Conservation (phyloP, 179 eudicot genomes). For the Carnegiea gigantea region DNA sequence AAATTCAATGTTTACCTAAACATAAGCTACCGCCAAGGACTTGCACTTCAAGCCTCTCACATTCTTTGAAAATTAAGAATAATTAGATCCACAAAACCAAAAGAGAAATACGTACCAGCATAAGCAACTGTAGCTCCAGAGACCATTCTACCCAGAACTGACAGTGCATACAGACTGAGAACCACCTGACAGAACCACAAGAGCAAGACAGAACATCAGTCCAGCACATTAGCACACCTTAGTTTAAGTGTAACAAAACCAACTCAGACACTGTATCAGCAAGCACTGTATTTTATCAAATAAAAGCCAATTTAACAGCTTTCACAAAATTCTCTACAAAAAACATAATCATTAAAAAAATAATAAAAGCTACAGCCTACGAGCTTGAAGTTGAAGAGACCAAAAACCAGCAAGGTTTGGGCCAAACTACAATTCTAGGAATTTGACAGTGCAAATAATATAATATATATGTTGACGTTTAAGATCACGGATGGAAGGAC, state of each 20-base stretch:
- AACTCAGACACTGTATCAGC: not conserved
- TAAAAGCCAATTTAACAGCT: not conserved
- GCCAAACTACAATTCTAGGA: not conserved
- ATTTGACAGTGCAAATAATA: not conserved
- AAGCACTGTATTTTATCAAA: not conserved
- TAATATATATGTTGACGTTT: not conserved
- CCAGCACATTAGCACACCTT: not conserved
- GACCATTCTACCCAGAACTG: slow-evolving; percentile 77
- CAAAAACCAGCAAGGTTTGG: not conserved
- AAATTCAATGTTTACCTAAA: not conserved
- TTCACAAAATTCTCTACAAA: not conserved
- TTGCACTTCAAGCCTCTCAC: not conserved
- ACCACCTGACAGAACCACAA: slow-evolving; percentile 57
- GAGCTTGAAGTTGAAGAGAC: not conserved
- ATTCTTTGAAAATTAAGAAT: not conserved
- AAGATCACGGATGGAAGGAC: not conserved
- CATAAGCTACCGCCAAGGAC: not conserved
- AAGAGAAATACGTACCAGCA: slow-evolving; percentile 48
- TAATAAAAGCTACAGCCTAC: too few relatives aligned
- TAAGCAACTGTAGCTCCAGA: slow-evolving; percentile 88
- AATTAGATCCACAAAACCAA: not conserved
- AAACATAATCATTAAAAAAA: too few relatives aligned
- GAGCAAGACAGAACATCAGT: not conserved
- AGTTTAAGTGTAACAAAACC: not conserved
- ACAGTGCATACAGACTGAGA: slow-evolving; percentile 60